Evolutionary conservation across 306 rosid species (phyloP).

Genomic region (Nissolia schottii): DNA sequence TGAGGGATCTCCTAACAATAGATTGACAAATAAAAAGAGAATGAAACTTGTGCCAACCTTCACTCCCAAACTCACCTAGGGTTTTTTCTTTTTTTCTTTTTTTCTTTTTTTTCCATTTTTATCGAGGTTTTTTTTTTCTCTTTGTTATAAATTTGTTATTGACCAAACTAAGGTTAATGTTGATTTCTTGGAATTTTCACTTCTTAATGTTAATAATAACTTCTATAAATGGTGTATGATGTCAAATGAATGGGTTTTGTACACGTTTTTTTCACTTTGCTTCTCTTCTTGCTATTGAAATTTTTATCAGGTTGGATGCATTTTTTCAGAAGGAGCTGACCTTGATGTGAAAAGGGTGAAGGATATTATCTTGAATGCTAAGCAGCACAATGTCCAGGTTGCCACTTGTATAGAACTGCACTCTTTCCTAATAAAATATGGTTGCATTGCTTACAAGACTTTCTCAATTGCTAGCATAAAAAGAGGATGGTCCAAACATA

Average conservation of each 20-base stretch:
- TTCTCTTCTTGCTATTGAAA: neutral
- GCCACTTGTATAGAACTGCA: constrained; percentile 18
- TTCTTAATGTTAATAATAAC: neutral
- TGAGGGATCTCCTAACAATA: neutral
- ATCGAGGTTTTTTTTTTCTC: neutral
- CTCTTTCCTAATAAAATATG: neutral
- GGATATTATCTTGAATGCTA: constrained; percentile 39
- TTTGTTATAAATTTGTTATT: neutral
- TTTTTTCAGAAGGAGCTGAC: constrained; percentile 46
- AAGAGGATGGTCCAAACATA: neutral
- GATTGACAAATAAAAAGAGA: neutral
- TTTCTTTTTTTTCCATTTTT: neutral
- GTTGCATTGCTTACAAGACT: constrained; percentile 14
- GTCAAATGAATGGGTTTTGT: neutral
- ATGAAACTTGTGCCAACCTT: neutral
- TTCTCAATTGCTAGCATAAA: neutral
- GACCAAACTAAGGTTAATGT: neutral
- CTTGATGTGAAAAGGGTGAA: constrained; percentile 46
- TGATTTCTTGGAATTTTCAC: neutral
- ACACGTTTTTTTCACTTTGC: neutral
- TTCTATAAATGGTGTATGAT: neutral
- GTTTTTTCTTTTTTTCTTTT: neutral
- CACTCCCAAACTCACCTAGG: neutral
- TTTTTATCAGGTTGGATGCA: constrained; percentile 68
- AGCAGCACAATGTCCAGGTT: constrained; percentile 62